Conservation (phyloP, 2,329 filamentous ascomycete species). For the Cyphellophora europaea region DNA sequence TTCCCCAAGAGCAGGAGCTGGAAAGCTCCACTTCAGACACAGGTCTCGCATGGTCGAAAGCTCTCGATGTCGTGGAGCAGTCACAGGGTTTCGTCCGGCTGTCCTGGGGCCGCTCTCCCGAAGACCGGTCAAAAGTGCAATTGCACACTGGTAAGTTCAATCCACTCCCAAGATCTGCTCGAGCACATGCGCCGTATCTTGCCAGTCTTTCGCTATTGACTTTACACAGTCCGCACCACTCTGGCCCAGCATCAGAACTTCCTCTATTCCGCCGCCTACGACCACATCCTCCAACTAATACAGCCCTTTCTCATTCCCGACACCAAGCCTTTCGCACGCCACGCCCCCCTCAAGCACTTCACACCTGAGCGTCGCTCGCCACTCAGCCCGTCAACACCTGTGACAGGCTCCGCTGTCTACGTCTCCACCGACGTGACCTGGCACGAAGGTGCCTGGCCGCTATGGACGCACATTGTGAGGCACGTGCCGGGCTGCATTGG, state of each 20-base stretch:
- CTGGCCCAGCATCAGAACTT: slow-evolving; percentile 18
- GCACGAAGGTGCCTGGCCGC: slow-evolving; percentile 20
- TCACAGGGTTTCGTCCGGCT: slow-evolving; percentile 20
- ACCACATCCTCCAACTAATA: slow-evolving; percentile 10
- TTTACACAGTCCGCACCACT: slow-evolving; percentile 13
- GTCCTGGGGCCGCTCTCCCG: slow-evolving; percentile 24
- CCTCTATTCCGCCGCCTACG: slow-evolving; percentile 18
- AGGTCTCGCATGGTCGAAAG: slow-evolving; percentile 17
- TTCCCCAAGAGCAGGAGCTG: slow-evolving; percentile 5
- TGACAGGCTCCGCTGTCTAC: slow-evolving; percentile 26
- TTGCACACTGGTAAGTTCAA: slow-evolving; percentile 21
- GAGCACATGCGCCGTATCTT: too few species aligned
- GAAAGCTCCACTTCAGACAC: slow-evolving; percentile 5
- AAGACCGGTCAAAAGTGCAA: slow-evolving; percentile 22
- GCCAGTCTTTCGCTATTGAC: too few species aligned
- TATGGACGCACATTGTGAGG: slow-evolving; percentile 21
- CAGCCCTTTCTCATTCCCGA: slow-evolving; percentile 4
- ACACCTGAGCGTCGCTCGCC: slow-evolving; percentile 15
- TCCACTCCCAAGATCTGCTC: too few species aligned
- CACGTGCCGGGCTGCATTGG: slow-evolving; percentile 24
- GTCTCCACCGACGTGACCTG: slow-evolving; percentile 14
- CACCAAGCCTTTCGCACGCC: slow-evolving; percentile 9
- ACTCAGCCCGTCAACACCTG: slow-evolving; percentile 9
- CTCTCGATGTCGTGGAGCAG: slow-evolving; percentile 14
- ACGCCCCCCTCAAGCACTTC: slow-evolving; percentile 20